Conservation (phyloP, 1,284 basidiomycete genomes). For the Schizophyllum amplum region DNA sequence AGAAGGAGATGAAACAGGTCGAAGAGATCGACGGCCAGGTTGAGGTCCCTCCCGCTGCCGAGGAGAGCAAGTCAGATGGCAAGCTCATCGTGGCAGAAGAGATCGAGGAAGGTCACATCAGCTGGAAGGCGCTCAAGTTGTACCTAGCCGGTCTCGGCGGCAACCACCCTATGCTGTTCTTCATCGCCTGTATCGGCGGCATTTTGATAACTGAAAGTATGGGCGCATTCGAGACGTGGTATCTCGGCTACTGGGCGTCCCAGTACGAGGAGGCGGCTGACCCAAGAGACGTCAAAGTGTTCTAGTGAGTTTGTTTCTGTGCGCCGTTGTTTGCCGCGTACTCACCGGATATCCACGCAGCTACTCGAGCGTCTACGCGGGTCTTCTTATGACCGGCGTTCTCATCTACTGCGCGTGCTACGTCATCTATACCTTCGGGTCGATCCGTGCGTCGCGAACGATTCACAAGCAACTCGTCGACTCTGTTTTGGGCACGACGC, state of each 20-base stretch:
- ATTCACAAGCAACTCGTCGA: constrained; percentile 16
- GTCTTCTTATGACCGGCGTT: constrained; percentile 3
- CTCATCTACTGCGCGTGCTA: constrained; percentile 2
- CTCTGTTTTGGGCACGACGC: constrained; percentile 18
- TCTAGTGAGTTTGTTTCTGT: constrained; percentile 14
- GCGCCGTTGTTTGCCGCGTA: not conserved
- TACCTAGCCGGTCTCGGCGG: constrained; percentile 8
- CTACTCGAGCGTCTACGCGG: constrained; percentile 33
- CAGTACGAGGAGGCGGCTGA: constrained; percentile 7
- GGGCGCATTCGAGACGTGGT: constrained; percentile 33
- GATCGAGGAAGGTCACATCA: constrained; percentile 51
- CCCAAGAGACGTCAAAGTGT: constrained; percentile 15
- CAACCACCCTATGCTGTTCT: constrained; percentile 29
- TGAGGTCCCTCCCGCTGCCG: not conserved
- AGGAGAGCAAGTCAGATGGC: constrained; percentile 30
- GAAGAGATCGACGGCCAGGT: constrained; percentile 17
- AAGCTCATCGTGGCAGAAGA: constrained; percentile 67
- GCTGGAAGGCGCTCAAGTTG: constrained; percentile 18
- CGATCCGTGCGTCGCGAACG: constrained; percentile 13
- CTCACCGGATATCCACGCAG: constrained; percentile 27
- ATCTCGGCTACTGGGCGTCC: constrained; percentile 27
- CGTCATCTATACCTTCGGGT: constrained; percentile 11
- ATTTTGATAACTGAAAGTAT: constrained; percentile 15
- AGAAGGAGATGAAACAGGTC: constrained; percentile 31
- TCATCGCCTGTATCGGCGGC: constrained; percentile 21